Evolutionary conservation across 177 flowering plant genomes (phyloP), one percentile per base, ranked within the genome.

Genomic region (Vitis hybrid): DNA sequence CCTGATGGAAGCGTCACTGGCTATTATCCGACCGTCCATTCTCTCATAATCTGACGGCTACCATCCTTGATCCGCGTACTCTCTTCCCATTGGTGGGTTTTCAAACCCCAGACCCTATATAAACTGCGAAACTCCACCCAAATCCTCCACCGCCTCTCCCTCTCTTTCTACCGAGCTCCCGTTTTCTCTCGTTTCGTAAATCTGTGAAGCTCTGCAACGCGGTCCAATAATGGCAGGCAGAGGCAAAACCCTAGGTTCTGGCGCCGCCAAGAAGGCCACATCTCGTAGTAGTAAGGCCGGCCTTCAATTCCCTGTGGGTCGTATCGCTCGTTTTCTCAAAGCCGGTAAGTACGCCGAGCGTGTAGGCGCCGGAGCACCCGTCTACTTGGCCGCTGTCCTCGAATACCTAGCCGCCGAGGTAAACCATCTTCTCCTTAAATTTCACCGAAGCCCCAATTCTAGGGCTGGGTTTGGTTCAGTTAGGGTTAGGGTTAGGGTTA

Each of bases 331-430:
- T 10, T 85, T 85, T 73, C 63, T 85, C 15, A 85, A 85, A 67
- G 87, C 89, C 64, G 89, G 89, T 18, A 86, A 86, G 73, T 85
- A 85, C 61, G 89, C 89, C 59, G 87, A 85, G 63, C 83, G 88
- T 50, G 88, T 85, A n/a, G 88, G 88, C 15, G 88, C 88, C 52
- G 88, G 88, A 1, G 86, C 86, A 53, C 86, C 86, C 7, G 86
- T 83, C 9, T 83, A 79, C 70, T 85, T 85, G 61, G 87, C 89
- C 56, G 86, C 89, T 20, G 89, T 83, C 41, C 86, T 83, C 11
- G 86, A 83, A 51, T 83, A 79, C 70, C 85, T 85, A 9, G 87
- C 89, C 6, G 86, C 89, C 12, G 89, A 86, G 83, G 89, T 85
- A 70, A 2, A 8, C 30, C 3, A n/a, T 21, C 21, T 9, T 4